Evolutionary conservation across 169 alveolate genomes (phyloP), one percentile per base, ranked within the genome.

Genomic region (Cytauxzoon felis): DNA sequence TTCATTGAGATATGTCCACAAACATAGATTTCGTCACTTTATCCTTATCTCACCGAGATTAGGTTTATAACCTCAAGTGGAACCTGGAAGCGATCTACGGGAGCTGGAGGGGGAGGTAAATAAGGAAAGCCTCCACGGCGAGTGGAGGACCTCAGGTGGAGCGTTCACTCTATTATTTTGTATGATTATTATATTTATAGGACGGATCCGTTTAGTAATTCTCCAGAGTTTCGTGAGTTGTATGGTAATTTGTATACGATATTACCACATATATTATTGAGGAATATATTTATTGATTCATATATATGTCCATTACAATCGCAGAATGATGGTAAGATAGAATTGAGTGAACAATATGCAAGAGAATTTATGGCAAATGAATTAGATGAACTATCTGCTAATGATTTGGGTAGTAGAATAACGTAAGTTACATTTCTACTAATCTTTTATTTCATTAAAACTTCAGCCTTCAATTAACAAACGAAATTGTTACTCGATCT

Each of bases 331-430:
- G 13, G 1, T 5, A 62, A 60, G 29, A 53, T 75, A 21, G 81
- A 78, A 48, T 58, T 85, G 29, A 34, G 57, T 30, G 91, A 85
- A 36, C 83, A 75, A 52, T 47, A 72, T 66, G 87, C 91, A 5
- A 43, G 78, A 36, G 89, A 85, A 62, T 85, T 85, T 60, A 85
- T 85, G 91, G 78, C 88, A n/a, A 63, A 62, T 53, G 89, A 85
- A 57, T 71, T 85, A 42, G 89, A 85, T 48, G 81, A 80, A 43
- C 64, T 85, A 19, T 29, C 82, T 9, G 87, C 89, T 24, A 30
- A 71, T 29, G 91, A 85, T 45, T 58, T 85, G 29, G 91, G 91
- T 16, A 71, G 87, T 40, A 45, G 91, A 43, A 68, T 85, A 61
- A 52, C 81, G 81, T 69, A 47, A 30, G 63, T 56, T 5, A 5